Evolutionary conservation across 805 yeast species (phyloP).

Genomic region (Priceomyces medius): DNA sequence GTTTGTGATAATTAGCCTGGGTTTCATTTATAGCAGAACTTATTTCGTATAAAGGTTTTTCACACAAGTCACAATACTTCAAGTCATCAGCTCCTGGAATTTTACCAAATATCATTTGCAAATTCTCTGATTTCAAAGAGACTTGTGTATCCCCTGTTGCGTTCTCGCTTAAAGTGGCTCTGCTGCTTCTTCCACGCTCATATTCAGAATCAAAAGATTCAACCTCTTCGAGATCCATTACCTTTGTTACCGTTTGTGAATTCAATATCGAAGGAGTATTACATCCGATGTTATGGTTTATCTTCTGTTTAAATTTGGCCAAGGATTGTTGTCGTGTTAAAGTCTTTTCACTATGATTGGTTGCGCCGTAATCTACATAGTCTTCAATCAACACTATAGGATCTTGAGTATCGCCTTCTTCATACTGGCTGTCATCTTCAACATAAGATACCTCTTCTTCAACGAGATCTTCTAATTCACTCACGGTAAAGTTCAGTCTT

Average conservation of each 20-base stretch:
- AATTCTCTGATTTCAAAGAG: conserved; percentile 18
- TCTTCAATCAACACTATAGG: conserved; percentile 57
- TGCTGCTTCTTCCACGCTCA: neutral
- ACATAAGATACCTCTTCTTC: conserved; percentile 7
- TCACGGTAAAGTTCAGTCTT: neutral
- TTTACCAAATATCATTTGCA: conserved; percentile 38
- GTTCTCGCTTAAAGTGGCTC: conserved; percentile 3
- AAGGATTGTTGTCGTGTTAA: conserved; percentile 32
- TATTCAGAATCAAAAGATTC: neutral
- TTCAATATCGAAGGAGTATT: neutral
- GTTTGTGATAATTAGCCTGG: conserved; percentile 5
- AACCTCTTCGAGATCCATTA: neutral
- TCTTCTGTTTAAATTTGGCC: conserved; percentile 36
- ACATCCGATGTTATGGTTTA: conserved; percentile 1
- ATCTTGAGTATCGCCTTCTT: conserved; percentile 25
- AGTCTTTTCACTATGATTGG: conserved; percentile 8
- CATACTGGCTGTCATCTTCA: conserved; percentile 14
- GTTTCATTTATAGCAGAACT: conserved; percentile 40
- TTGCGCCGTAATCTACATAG: conserved; percentile 34
- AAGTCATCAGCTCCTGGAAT: conserved; percentile 39
- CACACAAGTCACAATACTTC: conserved; percentile 66
- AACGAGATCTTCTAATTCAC: neutral
- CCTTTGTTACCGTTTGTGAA: neutral
- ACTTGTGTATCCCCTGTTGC: neutral
- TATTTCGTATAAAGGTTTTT: conserved; percentile 63